Evolutionary conservation across 2,329 filamentous ascomycete genomes (phyloP).

Genomic region (Xylaria sp.): DNA sequence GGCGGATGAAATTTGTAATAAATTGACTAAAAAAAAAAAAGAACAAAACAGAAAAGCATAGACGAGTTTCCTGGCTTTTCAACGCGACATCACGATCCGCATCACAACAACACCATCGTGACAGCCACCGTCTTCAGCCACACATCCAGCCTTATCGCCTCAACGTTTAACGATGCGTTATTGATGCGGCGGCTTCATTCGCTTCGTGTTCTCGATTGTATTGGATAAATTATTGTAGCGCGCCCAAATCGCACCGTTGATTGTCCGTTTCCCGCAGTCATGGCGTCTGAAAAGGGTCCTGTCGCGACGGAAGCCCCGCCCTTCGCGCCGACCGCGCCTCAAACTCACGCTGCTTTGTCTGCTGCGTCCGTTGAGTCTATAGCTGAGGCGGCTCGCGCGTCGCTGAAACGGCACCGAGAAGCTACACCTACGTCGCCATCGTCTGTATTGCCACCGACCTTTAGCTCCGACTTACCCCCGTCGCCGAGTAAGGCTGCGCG

Average conservation of each 20-base stretch:
- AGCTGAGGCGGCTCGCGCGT: constrained; percentile 53
- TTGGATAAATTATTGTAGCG: constrained; percentile 41
- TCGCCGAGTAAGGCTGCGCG: constrained; percentile 67
- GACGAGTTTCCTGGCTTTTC: constrained; percentile 22
- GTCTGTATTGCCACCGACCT: constrained; percentile 46
- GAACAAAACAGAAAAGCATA: constrained; percentile 6
- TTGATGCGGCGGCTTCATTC: constrained; percentile 46
- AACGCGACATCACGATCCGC: constrained; percentile 42
- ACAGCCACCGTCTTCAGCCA: constrained; percentile 52
- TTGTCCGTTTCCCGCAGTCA: constrained; percentile 48
- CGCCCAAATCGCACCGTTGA: constrained; percentile 41
- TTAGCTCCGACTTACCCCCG: constrained; percentile 58
- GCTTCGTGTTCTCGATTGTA: constrained; percentile 40
- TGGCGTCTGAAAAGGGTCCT: constrained; percentile 65
- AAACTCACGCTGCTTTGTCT: constrained; percentile 46
- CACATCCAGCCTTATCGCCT: constrained; percentile 49
- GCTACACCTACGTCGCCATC: constrained; percentile 55
- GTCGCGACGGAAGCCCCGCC: constrained; percentile 63
- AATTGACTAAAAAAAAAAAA: constrained; percentile 8
- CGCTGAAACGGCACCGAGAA: constrained; percentile 61
- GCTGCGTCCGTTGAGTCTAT: constrained; percentile 55
- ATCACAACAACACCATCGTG: constrained; percentile 47
- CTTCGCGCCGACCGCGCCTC: constrained; percentile 49
- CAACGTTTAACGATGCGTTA: constrained; percentile 47
- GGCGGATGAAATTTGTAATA: constrained; percentile 3